Conservation (phyloP, 306 rosid genomes). For the Herpetospermum pedunculosum region DNA sequence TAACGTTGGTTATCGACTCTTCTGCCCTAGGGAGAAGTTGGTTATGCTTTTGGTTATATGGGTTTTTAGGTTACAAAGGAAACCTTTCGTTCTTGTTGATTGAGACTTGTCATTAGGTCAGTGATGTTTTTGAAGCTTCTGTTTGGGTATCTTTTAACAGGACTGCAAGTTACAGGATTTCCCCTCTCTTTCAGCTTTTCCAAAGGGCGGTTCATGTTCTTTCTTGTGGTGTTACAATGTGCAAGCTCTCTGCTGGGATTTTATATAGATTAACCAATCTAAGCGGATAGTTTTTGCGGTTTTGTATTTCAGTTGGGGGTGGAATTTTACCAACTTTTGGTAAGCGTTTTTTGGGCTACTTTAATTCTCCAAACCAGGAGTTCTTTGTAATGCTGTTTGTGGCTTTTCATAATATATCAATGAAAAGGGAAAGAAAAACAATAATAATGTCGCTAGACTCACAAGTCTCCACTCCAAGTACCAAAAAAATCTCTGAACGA, state of each 20-base stretch:
- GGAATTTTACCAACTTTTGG: neutral
- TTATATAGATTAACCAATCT: neutral
- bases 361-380: neutral
- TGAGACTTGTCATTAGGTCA: neutral
- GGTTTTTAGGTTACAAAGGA: neutral
- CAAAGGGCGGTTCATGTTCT: neutral
- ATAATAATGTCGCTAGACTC: too few species aligned
- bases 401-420: too few species aligned
- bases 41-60: neutral
- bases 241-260: neutral
- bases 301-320: neutral
- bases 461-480: too few species aligned
- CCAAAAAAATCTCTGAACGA: too few species aligned
- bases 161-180: neutral
- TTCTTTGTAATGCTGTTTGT: too few species aligned
- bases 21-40: neutral
- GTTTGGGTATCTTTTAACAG: neutral
- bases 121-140: neutral
- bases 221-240: neutral
- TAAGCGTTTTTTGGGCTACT: neutral
- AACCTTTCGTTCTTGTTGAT: neutral
- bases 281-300: neutral
- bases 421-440: too few species aligned
- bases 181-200: neutral
- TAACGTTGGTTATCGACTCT: neutral